A percentile compares a stretch with the other conserved stretches of the same genome.
Evolutionary conservation across 2,329 filamentous ascomycete species (phyloP).

Genomic region (Pseudopithomyces maydicus): DNA sequence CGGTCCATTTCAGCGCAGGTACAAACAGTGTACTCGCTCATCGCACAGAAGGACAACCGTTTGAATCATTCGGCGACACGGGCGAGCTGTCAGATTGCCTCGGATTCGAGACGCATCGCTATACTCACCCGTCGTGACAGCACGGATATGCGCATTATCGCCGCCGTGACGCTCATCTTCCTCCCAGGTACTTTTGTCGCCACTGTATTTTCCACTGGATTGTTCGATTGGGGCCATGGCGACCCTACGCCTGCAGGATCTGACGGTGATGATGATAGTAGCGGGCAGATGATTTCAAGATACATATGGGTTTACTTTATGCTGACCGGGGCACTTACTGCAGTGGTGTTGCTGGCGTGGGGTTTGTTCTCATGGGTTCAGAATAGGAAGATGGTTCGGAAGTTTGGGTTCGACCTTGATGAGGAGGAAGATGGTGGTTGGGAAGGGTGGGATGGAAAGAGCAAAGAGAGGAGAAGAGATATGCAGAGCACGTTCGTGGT

Average conservation of each 20-base stretch:
- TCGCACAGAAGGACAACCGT: conserved; percentile 23
- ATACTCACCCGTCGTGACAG: conserved; percentile 25
- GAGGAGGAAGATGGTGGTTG: conserved; percentile 1
- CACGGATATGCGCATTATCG: conserved; percentile 27
- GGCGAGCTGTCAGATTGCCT: conserved; percentile 19
- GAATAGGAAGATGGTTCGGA: conserved; percentile 15
- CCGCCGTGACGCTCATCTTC: conserved; percentile 23
- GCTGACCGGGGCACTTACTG: conserved; percentile 19
- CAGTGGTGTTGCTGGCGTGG: conserved; percentile 21
- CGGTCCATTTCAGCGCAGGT: conserved; percentile 18
- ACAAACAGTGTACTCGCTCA: conserved; percentile 22
- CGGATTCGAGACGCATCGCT: conserved; percentile 18
- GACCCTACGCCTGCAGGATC: conserved; percentile 4
- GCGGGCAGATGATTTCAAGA: conserved; percentile 10
- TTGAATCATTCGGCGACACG: conserved; percentile 16
- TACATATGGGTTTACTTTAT: conserved; percentile 25
- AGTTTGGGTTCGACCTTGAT: conserved; percentile 12
- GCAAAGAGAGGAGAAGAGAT: conserved; percentile 8
- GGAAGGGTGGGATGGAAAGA: background rate
- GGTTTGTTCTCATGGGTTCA: conserved; percentile 18
- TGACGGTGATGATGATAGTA: background rate
- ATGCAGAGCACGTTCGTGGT: conserved; percentile 15
- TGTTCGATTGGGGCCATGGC: conserved; percentile 18
- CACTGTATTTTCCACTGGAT: conserved; percentile 16
- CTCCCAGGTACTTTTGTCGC: conserved; percentile 24